phyloP scores from a whole-genome alignment of 768 basidiomycete genomes.

The Mrakia frigida region DNA sequence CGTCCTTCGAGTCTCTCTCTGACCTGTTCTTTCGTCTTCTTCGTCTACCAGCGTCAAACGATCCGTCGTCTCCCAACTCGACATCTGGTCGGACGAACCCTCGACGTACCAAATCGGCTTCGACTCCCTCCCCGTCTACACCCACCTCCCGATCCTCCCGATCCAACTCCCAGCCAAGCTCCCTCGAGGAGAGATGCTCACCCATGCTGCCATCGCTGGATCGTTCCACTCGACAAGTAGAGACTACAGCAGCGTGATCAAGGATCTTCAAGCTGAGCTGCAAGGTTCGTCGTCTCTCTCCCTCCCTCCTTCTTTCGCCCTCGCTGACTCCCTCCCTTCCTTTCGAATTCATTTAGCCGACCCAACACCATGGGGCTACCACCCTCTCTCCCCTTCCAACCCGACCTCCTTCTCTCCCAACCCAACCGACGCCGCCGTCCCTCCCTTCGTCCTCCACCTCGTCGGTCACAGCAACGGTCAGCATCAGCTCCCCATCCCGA shows the following conservation, averaged over 20 bases:
- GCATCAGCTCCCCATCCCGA: constrained; percentile 37
- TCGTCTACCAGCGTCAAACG: constrained; percentile 18
- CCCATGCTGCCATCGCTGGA: constrained; percentile 49
- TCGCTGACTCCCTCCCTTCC: not conserved
- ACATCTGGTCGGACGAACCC: constrained; percentile 20
- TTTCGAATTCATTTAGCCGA: not conserved
- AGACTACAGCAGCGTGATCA: constrained; percentile 46
- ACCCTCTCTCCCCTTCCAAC: not conserved
- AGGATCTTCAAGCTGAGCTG: constrained; percentile 44
- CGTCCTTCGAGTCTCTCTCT: not conserved
- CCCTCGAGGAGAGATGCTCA: constrained; percentile 35
- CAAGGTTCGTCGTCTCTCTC: not conserved
- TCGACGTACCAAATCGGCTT: constrained; percentile 12
- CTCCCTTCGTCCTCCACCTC: constrained; percentile 27
- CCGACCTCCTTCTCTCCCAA: constrained; percentile 15
- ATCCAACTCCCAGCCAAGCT: constrained; percentile 15
- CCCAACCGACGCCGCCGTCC: constrained; percentile 1
- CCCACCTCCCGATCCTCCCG: constrained; percentile 29
- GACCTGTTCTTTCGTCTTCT: too few relatives aligned
- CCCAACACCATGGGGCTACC: constrained; percentile 26
- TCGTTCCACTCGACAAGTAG: constrained; percentile 41
- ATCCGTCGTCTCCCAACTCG: constrained; percentile 18
- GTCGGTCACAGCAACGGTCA: constrained; percentile 22
- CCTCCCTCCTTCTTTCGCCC: not conserved
- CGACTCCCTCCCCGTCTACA: constrained; percentile 26